Evolutionary conservation across 495 filamentous ascomycete species (phyloP).

Genomic region (Hyaloscypha finlandica): DNA sequence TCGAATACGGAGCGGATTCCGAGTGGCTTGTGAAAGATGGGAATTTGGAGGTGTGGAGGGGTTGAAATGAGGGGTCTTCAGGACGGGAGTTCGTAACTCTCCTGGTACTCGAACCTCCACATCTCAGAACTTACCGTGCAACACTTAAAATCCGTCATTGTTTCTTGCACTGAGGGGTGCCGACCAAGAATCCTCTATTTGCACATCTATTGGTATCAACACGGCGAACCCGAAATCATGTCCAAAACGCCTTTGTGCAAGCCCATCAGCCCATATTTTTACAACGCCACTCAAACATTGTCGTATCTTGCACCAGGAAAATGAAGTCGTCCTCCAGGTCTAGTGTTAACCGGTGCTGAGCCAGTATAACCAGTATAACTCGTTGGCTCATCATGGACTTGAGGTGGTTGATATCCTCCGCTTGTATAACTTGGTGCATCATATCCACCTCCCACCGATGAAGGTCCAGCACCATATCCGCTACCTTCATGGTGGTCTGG

Average conservation of each 20-base stretch:
- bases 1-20: neutral
- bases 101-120: neutral
- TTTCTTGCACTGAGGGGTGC: neutral
- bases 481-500: slow-evolving; percentile 10
- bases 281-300: slow-evolving; percentile 18
- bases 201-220: slow-evolving; percentile 7
- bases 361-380: slow-evolving; percentile 24
- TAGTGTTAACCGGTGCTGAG: neutral
- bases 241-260: slow-evolving; percentile 13
- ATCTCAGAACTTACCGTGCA: neutral
- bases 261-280: slow-evolving; percentile 16
- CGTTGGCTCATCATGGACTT: slow-evolving; percentile 28
- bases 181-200: slow-evolving; percentile 6
- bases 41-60: neutral
- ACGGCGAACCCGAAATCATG: neutral
- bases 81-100: neutral
- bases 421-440: slow-evolving; percentile 17
- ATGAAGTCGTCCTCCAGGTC: slow-evolving; percentile 21
- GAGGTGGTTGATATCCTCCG: slow-evolving; percentile 23
- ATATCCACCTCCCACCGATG: slow-evolving; percentile 15
- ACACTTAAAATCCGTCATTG: neutral
- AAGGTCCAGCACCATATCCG: neutral
- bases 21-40: neutral
- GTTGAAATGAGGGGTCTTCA: neutral
- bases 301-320: slow-evolving; percentile 30